A percentile compares a stretch with the other conserved stretches of the same genome.
Evolutionary conservation across 305 asterid genomes (phyloP).

Genomic region (Ajuga reptans): DNA sequence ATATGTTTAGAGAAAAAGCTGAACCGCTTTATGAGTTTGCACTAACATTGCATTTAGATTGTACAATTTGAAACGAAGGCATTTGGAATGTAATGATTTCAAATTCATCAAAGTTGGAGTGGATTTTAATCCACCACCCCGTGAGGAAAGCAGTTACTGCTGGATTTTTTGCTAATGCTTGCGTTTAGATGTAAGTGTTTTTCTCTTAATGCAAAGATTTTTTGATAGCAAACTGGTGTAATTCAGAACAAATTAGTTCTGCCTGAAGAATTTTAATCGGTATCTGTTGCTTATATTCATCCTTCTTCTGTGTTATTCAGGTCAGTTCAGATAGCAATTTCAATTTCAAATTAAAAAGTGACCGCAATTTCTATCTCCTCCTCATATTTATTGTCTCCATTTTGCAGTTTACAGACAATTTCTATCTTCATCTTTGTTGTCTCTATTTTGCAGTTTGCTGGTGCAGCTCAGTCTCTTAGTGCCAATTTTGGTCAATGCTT

Average conservation of each 20-base stretch:
- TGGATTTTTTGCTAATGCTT: slow-evolving; percentile 90
- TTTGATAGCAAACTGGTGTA: not conserved
- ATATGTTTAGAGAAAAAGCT: not conserved
- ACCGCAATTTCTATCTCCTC: no score
- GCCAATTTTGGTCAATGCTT: no score
- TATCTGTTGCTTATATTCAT: slow-evolving; percentile 17
- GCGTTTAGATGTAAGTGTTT: slow-evolving; percentile 73
- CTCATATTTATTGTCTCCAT: no score
- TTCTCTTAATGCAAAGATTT: not conserved
- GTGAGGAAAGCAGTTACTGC: slow-evolving; percentile 79
- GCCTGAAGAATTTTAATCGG: slow-evolving; percentile 13
- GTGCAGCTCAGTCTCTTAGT: no score
- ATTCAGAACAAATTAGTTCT: not conserved
- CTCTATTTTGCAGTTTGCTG: no score
- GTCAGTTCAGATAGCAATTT: no score
- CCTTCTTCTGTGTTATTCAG: no score
- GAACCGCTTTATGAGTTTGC: not conserved
- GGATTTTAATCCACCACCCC: no score
- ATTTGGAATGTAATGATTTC: no score
- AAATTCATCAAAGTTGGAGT: not conserved
- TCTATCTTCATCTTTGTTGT: no score
- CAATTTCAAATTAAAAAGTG: no score
- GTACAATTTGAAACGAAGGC: not conserved
- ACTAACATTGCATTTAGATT: not conserved
- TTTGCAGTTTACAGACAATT: no score